Evolutionary conservation across 257 asterid species (phyloP).

Genomic region (Fraxinus cuspidata): DNA sequence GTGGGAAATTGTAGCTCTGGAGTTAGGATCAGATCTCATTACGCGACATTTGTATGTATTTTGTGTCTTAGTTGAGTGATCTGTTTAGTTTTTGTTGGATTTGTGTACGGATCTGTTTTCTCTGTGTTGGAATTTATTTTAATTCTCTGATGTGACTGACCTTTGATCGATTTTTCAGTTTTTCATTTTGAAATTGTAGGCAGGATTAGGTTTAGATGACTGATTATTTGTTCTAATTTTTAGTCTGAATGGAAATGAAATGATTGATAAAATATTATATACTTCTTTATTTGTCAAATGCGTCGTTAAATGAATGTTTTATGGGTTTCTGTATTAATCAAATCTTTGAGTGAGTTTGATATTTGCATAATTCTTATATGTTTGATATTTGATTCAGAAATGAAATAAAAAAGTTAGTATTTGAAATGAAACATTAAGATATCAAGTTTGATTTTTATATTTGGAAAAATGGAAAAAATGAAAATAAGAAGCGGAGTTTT

Average conservation of each 20-base stretch:
- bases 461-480: background rate
- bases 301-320: background rate
- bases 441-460: background rate
- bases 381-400: background rate
- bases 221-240: background rate
- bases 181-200: background rate
- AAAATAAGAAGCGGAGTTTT: background rate
- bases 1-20: background rate
- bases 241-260: background rate
- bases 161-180: background rate
- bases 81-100: constrained; percentile 1
- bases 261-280: background rate
- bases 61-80: background rate
- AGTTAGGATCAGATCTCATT: constrained; percentile 4
- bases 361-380: background rate
- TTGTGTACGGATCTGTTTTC: constrained; percentile 9
- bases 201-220: background rate
- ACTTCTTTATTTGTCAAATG: background rate
- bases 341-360: background rate
- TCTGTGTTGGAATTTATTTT: background rate
- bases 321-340: background rate
- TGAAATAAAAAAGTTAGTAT: no score
- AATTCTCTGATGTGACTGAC: background rate
- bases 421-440: no score
- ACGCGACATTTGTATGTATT: background rate